A percentile compares a stretch with the other conserved stretches of the same genome.
phyloP scores from a whole-genome alignment of 768 basidiomycete species.

The Rhodotorula sphaerocarpa region DNA sequence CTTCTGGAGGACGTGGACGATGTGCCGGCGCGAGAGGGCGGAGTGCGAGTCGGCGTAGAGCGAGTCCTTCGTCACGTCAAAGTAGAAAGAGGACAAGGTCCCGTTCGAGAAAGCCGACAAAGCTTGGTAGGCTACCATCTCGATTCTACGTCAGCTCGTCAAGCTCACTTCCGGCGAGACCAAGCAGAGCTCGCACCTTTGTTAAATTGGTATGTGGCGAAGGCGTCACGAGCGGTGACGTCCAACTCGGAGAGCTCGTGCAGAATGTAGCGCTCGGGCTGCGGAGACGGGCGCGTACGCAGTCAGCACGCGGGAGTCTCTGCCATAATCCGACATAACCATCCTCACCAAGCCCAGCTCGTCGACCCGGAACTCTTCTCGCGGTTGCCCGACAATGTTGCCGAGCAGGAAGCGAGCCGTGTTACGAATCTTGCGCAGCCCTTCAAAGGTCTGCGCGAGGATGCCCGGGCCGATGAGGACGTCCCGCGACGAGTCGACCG shows the following conservation, averaged over 20 bases:
- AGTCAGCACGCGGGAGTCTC: no score
- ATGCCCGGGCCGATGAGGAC: slow-evolving; percentile 73
- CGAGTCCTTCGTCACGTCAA: slow-evolving; percentile 81
- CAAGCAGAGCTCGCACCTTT: slow-evolving; percentile 51
- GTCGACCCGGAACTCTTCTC: slow-evolving; percentile 33
- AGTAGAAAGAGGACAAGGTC: slow-evolving; percentile 81
- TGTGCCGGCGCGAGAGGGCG: slow-evolving; percentile 54
- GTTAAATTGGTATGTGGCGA: slow-evolving; percentile 68
- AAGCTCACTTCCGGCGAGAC: background rate
- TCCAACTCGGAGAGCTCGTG: slow-evolving; percentile 71
- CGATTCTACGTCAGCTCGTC: background rate
- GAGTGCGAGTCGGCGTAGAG: slow-evolving; percentile 63
- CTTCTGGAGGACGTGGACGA: slow-evolving; percentile 63
- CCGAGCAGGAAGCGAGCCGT: slow-evolving; percentile 78
- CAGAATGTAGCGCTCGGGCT: slow-evolving; percentile 82
- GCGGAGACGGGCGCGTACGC: background rate
- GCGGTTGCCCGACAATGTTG: slow-evolving; percentile 50
- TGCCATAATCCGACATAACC: no score
- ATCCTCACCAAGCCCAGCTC: slow-evolving; percentile 63
- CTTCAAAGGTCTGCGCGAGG: slow-evolving; percentile 65
- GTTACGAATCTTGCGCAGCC: slow-evolving; percentile 74
- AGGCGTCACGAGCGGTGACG: slow-evolving; percentile 57
- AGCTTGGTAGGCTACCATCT: slow-evolving; percentile 56
- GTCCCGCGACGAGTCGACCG: slow-evolving; percentile 80
- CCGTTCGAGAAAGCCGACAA: slow-evolving; percentile 70